A percentile compares a stretch with the other conserved stretches of the same genome.
phyloP scores from a whole-genome alignment of 129 eudicot species.

The Chrysanthemum seticuspe region DNA sequence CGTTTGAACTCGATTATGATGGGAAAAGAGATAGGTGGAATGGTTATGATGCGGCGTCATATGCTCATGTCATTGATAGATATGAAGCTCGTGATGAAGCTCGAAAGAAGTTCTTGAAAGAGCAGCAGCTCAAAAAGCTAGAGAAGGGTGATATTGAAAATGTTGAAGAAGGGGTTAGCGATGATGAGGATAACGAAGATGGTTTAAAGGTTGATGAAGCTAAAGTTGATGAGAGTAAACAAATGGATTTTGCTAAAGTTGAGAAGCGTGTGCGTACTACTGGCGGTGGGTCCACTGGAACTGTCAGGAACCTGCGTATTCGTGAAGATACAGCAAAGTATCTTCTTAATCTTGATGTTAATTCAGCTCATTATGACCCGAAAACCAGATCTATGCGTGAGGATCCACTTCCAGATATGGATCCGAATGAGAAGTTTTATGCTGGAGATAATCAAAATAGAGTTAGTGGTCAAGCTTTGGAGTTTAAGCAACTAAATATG shows the following conservation, averaged over 20 bases:
- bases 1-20: constrained; percentile 86
- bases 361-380: constrained; percentile 93
- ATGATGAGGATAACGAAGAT: constrained; percentile 83
- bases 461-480: constrained; percentile 97
- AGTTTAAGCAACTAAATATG: constrained; percentile 81
- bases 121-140: constrained; percentile 74
- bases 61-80: constrained; percentile 66
- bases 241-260: constrained; percentile 96
- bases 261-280: constrained; percentile 97
- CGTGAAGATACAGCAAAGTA: constrained; percentile 95
- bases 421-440: constrained; percentile 85
- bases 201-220: constrained; percentile 84
- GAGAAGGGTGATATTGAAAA: constrained; percentile 61
- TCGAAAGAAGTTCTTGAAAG: constrained; percentile 70
- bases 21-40: constrained; percentile 92
- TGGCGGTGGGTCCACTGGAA: constrained; percentile 84
- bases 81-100: constrained; percentile 92
- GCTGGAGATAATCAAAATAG: constrained; percentile 86
- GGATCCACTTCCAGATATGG: constrained; percentile 96
- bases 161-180: constrained; percentile 57
- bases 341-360: constrained; percentile 87
- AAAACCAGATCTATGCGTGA: constrained; percentile 97
- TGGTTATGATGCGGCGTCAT: constrained; percentile 83
- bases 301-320: constrained; percentile 70
- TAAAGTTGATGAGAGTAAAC: constrained; percentile 92